Evolutionary conservation across 1,139 yeast species (phyloP).

Genomic region (Pichia terricola): DNA sequence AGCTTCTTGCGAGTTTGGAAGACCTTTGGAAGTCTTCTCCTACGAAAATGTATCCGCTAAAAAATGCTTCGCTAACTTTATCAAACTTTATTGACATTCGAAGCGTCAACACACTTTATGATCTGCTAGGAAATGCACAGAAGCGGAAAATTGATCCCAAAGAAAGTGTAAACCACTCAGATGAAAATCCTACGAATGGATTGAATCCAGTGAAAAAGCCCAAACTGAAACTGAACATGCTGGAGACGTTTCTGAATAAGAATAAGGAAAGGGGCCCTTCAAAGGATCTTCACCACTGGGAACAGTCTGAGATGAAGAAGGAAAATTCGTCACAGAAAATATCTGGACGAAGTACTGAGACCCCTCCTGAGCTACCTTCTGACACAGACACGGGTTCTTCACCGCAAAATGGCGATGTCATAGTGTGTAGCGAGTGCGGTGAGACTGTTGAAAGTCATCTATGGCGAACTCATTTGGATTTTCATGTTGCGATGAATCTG

Average conservation of each 20-base stretch:
- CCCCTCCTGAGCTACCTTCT: neutral
- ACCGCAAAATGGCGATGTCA: neutral
- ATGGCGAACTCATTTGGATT: conserved; percentile 26
- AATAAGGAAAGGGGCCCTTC: no score
- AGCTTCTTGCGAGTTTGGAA: conserved; percentile 32
- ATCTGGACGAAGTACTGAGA: neutral
- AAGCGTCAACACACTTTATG: conserved; percentile 37
- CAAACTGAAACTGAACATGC: neutral
- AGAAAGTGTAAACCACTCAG: neutral
- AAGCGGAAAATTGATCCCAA: conserved; percentile 3
- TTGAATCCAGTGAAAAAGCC: neutral
- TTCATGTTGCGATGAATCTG: conserved; percentile 25
- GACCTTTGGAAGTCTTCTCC: conserved; percentile 20
- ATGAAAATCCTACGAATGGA: neutral
- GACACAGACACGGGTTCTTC: neutral
- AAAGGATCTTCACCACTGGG: no score
- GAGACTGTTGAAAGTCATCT: conserved; percentile 13
- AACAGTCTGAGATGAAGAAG: neutral
- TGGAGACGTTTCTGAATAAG: neutral
- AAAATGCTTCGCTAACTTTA: conserved; percentile 40
- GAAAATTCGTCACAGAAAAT: neutral
- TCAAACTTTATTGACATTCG: conserved; percentile 42
- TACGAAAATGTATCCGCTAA: conserved; percentile 36
- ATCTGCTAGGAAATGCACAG: conserved; percentile 29
- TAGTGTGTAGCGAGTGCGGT: conserved; percentile 18